Conservation (phyloP, 164 flowering plant genomes). For the Annona cherimola region DNA sequence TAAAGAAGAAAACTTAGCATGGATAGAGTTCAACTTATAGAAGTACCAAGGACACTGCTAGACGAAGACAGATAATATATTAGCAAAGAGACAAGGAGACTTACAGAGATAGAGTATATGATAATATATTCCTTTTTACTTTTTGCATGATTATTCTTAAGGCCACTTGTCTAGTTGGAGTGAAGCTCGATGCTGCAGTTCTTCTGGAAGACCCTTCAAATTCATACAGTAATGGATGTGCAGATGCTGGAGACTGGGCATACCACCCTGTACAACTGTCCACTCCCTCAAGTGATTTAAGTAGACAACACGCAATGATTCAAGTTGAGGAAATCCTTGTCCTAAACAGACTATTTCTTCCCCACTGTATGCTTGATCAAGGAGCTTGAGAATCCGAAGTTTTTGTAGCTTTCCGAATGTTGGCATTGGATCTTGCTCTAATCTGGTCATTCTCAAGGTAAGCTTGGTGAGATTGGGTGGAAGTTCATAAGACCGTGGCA, state of each 20-base stretch:
- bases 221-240: rapidly evolving
- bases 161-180: too few species aligned
- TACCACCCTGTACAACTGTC: not conserved
- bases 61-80: too few species aligned
- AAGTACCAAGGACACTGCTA: too few species aligned
- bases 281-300: not conserved
- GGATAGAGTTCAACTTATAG: too few species aligned
- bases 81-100: too few species aligned
- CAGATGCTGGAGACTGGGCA: not conserved
- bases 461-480: not conserved
- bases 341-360: not conserved
- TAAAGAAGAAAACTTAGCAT: too few species aligned
- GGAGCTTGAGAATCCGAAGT: not conserved
- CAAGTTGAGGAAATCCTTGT: not conserved
- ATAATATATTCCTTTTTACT: too few species aligned
- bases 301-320: rapidly evolving
- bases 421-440: not conserved
- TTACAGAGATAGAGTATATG: too few species aligned
- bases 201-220: not conserved
- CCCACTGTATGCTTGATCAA: not conserved
- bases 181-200: not conserved
- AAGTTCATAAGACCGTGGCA: not conserved
- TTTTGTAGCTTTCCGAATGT: not conserved
- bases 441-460: not conserved
- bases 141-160: too few species aligned